A percentile compares a stretch with the other conserved stretches of the same genome.
Conservation (phyloP, 441 rosid genomes). For the Pelargonium citronellum region DNA sequence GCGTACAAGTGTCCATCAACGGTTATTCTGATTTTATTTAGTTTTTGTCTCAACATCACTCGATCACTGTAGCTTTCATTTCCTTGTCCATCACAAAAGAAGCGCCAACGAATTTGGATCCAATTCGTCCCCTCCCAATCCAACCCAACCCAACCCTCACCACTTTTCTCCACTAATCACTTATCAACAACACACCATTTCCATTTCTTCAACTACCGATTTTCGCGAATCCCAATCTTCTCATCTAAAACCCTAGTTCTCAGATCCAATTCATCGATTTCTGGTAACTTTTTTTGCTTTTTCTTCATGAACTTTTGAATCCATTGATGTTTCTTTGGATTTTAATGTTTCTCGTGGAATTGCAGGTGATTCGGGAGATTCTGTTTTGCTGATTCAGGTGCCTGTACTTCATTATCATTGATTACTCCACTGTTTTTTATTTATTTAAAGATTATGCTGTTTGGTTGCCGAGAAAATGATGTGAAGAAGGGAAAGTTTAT, state of each 20-base stretch:
- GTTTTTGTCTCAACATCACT: no score
- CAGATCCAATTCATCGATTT: constrained; percentile 1
- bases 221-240: neutral
- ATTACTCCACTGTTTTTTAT: neutral
- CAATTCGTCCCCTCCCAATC: constrained; percentile 14
- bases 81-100: constrained; percentile 12
- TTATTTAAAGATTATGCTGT: neutral
- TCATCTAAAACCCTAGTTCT: neutral
- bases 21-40: no score
- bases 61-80: no score
- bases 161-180: neutral
- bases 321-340: no score
- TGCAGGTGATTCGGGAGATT: neutral
- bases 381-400: neutral
- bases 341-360: neutral
- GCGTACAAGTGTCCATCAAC: no score
- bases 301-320: neutral
- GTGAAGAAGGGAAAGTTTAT: neutral
- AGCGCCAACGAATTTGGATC: constrained; percentile 56
- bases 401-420: neutral
- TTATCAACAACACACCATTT: neutral
- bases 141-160: no score
- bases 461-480: constrained; percentile 4
- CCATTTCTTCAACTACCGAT: neutral
- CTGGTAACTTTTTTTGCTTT: neutral